Evolutionary conservation across 1,284 basidiomycete genomes (phyloP).

Genomic region (Malassezia nana): DNA sequence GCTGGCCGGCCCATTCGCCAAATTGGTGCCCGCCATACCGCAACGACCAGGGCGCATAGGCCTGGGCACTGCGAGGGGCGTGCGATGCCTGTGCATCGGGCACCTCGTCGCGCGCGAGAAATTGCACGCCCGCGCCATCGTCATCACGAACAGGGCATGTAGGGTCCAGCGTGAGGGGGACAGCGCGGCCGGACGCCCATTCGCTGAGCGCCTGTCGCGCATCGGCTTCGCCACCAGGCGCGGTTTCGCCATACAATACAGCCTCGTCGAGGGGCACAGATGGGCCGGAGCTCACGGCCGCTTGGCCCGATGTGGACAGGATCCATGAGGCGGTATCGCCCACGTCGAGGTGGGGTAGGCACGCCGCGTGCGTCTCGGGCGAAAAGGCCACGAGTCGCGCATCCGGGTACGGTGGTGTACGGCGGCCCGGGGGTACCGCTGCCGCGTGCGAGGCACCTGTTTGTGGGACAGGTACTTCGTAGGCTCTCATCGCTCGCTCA

Average conservation of each 20-base stretch:
- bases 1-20: slow-evolving; percentile 85
- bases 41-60: slow-evolving; percentile 37
- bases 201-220: slow-evolving; percentile 16
- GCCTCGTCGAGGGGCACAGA: slow-evolving; percentile 11
- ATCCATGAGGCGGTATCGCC: slow-evolving; percentile 66
- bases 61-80: too few species aligned
- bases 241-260: background rate
- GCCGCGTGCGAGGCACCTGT: background rate
- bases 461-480: slow-evolving; percentile 26
- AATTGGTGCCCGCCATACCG: slow-evolving; percentile 59
- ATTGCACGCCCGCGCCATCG: slow-evolving; percentile 25
- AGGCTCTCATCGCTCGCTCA: slow-evolving; percentile 28
- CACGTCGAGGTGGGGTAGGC: slow-evolving; percentile 73
- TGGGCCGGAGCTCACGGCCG: slow-evolving; percentile 34
- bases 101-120: slow-evolving; percentile 18
- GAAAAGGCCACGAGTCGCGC: slow-evolving; percentile 57
- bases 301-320: slow-evolving; percentile 51
- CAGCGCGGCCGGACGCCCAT: slow-evolving; percentile 17
- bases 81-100: too few species aligned
- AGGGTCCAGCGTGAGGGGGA: slow-evolving; percentile 4
- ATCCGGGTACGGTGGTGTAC: slow-evolving; percentile 26
- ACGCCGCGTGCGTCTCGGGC: slow-evolving; percentile 60
- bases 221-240: background rate
- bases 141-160: background rate
- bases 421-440: slow-evolving; percentile 3